These are phyloP conservation scores for Trametes villosa DNA, from an alignment of 768 basidiomycete genomes.

Conservation along the genomic window DNA sequence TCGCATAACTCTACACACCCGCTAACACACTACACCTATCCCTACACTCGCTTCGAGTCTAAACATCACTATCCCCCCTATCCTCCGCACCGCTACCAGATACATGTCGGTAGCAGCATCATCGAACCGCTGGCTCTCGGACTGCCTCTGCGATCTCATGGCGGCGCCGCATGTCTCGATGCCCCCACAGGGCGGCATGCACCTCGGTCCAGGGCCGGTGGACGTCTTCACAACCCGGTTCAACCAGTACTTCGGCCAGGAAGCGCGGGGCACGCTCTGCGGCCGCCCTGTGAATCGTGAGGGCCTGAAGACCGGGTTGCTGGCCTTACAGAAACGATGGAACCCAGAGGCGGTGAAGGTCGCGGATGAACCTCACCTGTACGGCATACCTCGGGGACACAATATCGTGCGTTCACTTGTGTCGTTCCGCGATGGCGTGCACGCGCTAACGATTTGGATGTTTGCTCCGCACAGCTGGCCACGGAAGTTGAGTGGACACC, in stretches of 20 bases:
- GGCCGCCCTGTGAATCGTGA: slow-evolving; percentile 28
- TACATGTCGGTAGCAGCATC: slow-evolving; percentile 13
- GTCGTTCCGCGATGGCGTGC: not conserved
- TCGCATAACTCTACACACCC: not conserved
- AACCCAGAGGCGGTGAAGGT: slow-evolving; percentile 19
- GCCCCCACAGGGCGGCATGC: slow-evolving; percentile 15
- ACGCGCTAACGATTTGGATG: not conserved
- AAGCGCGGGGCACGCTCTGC: slow-evolving; percentile 26
- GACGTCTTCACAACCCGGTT: slow-evolving; percentile 29
- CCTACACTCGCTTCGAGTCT: not conserved
- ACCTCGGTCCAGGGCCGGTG: slow-evolving; percentile 15
- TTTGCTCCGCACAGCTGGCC: slow-evolving; percentile 7
- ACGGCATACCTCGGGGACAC: slow-evolving; percentile 1
- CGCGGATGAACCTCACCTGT: slow-evolving; percentile 8
- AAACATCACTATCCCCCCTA: not conserved
- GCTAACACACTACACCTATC: not conserved
- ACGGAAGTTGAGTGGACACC: slow-evolving; percentile 22
- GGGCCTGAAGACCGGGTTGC: slow-evolving; percentile 24
- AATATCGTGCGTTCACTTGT: not conserved
- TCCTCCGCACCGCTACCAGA: not conserved
- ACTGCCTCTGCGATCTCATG: slow-evolving; percentile 23
- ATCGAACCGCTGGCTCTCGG: slow-evolving; percentile 21
- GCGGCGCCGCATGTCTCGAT: slow-evolving; percentile 23
- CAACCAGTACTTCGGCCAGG: slow-evolving; percentile 24
- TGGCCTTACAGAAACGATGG: slow-evolving; percentile 29